These are phyloP conservation scores for Somion occarium DNA, from an alignment of 1,284 basidiomycete genomes.

Conservation along the genomic window DNA sequence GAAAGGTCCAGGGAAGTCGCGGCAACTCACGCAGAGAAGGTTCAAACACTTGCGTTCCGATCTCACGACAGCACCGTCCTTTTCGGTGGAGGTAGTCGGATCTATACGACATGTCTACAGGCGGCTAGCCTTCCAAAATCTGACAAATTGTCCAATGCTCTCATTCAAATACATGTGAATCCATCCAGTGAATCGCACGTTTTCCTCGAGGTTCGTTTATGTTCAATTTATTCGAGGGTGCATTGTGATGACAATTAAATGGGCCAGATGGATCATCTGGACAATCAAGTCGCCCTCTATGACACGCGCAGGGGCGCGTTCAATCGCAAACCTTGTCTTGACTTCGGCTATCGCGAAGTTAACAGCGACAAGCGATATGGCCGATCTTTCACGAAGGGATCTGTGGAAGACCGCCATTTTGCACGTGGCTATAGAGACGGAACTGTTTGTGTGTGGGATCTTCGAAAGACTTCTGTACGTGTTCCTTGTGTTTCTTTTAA, in stretches of 20 bases:
- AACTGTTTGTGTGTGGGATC: constrained; percentile 44
- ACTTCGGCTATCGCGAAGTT: constrained; percentile 38
- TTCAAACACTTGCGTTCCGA: constrained; percentile 34
- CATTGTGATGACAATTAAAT: background rate
- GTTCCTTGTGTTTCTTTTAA: background rate
- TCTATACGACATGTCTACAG: constrained; percentile 31
- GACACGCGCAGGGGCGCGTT: constrained; percentile 38
- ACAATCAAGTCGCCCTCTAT: constrained; percentile 43
- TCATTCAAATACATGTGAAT: constrained; percentile 44
- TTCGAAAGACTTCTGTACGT: constrained; percentile 36
- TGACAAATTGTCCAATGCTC: constrained; percentile 32
- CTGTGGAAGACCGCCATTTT: constrained; percentile 34
- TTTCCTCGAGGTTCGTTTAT: constrained; percentile 39
- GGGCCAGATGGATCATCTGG: constrained; percentile 34
- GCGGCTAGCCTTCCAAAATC: constrained; percentile 21
- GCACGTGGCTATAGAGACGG: constrained; percentile 43
- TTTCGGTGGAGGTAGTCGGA: constrained; percentile 28
- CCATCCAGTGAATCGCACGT: constrained; percentile 37
- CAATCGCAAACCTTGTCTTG: constrained; percentile 33
- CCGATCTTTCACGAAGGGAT: constrained; percentile 18
- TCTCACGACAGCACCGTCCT: constrained; percentile 28
- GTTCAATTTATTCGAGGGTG: constrained; percentile 4
- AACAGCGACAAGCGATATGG: constrained; percentile 17
- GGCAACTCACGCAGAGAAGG: constrained; percentile 25
- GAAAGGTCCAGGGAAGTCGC: constrained; percentile 22